phyloP scores from a whole-genome alignment of 257 asterid genomes.

The Lavandula angustifolia region DNA sequence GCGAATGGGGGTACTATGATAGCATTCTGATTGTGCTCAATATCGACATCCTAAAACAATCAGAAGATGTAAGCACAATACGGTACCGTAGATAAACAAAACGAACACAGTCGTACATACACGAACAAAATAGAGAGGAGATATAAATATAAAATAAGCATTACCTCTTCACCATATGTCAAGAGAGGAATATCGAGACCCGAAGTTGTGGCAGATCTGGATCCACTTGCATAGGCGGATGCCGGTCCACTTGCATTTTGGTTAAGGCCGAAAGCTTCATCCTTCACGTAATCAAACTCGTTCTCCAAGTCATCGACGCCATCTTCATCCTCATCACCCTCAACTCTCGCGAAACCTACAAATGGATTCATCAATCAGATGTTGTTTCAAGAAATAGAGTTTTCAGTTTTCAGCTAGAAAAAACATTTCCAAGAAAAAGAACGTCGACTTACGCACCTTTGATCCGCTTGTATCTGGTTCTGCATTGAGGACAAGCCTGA shows the following conservation, averaged over 20 bases:
- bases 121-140: not conserved
- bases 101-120: not conserved
- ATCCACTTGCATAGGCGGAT: constrained; percentile 40
- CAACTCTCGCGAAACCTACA: constrained; percentile 84
- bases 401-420: constrained; percentile 6
- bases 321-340: constrained; percentile 97
- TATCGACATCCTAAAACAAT: constrained; percentile 49
- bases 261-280: constrained; percentile 37
- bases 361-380: constrained; percentile 10
- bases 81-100: constrained; percentile 1
- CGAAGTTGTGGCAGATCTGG: constrained; percentile 38
- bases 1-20: constrained; percentile 62
- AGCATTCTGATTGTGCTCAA: constrained; percentile 56
- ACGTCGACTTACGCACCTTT: constrained; percentile 48
- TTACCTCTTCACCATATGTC: constrained; percentile 88
- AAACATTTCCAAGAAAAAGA: not conserved
- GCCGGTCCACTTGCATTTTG: constrained; percentile 34
- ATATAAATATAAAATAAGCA: not conserved
- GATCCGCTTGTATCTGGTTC: constrained; percentile 82
- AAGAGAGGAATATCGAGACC: constrained; percentile 61
- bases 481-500: constrained; percentile 92
- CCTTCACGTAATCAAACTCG: constrained; percentile 61
- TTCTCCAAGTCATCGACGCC: constrained; percentile 77
- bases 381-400: not conserved
- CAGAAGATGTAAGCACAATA: constrained; percentile 8